phyloP scores from a whole-genome alignment of 2,329 filamentous ascomycete species.

The Stagonosporopsis vannaccii region DNA sequence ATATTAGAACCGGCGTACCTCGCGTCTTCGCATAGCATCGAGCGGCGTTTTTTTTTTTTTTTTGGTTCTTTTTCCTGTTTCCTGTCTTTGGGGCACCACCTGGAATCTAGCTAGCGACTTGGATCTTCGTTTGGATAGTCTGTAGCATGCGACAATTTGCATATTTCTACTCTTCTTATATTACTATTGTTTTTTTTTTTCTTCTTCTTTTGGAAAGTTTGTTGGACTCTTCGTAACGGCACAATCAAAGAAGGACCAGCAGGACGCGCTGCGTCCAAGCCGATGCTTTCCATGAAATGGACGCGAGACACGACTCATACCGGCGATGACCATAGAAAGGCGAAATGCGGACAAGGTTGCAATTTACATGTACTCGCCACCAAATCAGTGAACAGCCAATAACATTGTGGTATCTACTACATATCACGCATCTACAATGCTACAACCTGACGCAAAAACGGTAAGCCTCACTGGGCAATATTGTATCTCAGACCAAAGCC shows the following conservation, averaged over 20 bases:
- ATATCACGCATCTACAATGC: not conserved
- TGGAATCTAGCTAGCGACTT: not conserved
- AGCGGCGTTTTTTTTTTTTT: conserved; percentile 4
- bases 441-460: not conserved
- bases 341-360: no score
- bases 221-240: no score
- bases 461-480: not conserved
- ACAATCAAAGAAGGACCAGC: no score
- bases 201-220: no score
- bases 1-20: conserved; percentile 4
- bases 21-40: conserved; percentile 8
- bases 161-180: no score
- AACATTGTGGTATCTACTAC: conserved; percentile 13
- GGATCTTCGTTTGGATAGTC: no score
- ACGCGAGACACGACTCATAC: no score
- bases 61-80: not conserved
- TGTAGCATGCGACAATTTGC: no score
- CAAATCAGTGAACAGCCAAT: not conserved
- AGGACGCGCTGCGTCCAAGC: no score
- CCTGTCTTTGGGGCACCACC: not conserved
- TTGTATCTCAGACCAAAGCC: not conserved
- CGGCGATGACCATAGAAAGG: no score
- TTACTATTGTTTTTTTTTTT: no score
- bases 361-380: not conserved
- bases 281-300: no score